A percentile compares a stretch with the other conserved stretches of the same genome.
Conservation (phyloP, 2,329 filamentous ascomycete species). For the Clonostachys byssicola region DNA sequence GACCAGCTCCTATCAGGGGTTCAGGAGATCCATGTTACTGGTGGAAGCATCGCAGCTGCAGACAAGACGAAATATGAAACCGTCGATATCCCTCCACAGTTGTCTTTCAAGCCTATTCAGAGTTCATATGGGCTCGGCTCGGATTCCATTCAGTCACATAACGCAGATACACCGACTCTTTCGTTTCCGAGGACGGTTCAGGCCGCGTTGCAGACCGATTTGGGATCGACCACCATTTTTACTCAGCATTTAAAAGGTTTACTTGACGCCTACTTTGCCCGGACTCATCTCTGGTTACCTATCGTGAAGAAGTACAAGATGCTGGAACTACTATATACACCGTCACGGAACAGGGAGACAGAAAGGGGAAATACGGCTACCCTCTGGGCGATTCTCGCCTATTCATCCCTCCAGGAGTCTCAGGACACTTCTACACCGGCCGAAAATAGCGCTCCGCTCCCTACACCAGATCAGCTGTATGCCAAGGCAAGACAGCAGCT, state of each 20-base stretch:
- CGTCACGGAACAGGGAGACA: neutral
- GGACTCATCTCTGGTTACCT: constrained; percentile 1
- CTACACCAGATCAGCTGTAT: neutral
- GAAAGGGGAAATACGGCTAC: neutral
- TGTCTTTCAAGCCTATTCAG: neutral
- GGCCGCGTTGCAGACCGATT: too few species aligned
- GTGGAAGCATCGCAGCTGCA: too few species aligned
- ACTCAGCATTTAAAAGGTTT: neutral
- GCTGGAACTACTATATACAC: neutral
- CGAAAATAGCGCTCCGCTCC: neutral
- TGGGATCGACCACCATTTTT: neutral
- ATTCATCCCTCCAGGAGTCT: neutral
- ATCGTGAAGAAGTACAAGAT: neutral
- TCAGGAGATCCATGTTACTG: neutral
- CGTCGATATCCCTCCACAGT: neutral
- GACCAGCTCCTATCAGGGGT: neutral
- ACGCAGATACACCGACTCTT: neutral
- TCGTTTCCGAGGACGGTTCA: too few species aligned
- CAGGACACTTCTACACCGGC: neutral
- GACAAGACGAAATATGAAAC: neutral
- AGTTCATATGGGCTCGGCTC: neutral
- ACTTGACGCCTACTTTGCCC: neutral
- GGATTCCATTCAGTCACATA: neutral
- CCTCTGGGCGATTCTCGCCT: neutral
- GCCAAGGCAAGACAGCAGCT: neutral